Evolutionary conservation across 805 yeast genomes (phyloP).

Genomic region (Komagataella ulmi): DNA sequence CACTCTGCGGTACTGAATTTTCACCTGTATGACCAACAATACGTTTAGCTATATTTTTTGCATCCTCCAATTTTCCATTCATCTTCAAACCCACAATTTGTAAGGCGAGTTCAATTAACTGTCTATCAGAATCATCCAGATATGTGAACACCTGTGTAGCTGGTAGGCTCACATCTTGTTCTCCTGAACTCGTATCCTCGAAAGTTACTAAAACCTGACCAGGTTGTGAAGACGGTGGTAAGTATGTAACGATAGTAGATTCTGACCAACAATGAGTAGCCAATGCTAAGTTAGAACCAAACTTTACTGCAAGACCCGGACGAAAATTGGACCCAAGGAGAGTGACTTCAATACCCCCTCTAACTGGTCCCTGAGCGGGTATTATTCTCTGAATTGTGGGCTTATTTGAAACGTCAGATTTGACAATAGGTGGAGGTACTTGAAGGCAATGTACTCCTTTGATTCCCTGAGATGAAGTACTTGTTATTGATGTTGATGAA

Average conservation of each 20-base stretch:
- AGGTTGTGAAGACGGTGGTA: conserved; percentile 82
- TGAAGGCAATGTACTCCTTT: background rate
- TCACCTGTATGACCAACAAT: conserved; percentile 59
- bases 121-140: conserved; percentile 90
- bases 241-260: conserved; percentile 80
- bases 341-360: conserved; percentile 96
- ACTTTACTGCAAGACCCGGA: conserved; percentile 71
- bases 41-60: conserved; percentile 82
- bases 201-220: conserved; percentile 92
- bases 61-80: conserved; percentile 94
- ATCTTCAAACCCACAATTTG: conserved; percentile 94
- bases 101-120: conserved; percentile 85
- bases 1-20: conserved; percentile 6
- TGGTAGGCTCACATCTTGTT: conserved; percentile 11
- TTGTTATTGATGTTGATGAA: conserved; percentile 4
- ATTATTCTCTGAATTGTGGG: conserved; percentile 77
- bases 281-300: conserved; percentile 68
- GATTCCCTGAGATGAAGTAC: background rate
- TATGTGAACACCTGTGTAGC: conserved; percentile 63
- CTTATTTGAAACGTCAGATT: conserved; percentile 1
- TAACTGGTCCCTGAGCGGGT: conserved; percentile 89
- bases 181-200: conserved; percentile 6
- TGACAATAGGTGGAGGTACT: background rate
- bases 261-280: conserved; percentile 96
- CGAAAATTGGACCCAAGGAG: conserved; percentile 78